Conservation (phyloP, 257 asterid genomes). For the Salvia splendens region DNA sequence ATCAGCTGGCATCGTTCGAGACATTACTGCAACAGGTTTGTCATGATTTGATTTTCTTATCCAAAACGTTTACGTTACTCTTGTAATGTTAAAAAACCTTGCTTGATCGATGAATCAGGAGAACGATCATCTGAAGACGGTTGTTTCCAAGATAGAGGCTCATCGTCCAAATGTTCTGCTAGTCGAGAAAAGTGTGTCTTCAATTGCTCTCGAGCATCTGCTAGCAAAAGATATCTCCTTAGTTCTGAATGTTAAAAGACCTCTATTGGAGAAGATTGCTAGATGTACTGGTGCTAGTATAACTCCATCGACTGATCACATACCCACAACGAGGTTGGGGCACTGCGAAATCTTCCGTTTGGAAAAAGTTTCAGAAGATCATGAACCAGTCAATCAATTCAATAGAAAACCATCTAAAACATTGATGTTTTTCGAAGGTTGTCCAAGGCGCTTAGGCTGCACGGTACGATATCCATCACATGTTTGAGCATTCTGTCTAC, state of each 20-base stretch:
- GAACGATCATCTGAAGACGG: constrained; percentile 73
- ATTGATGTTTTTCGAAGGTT: constrained; percentile 93
- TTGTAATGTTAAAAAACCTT: constrained; percentile 22
- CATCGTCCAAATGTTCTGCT: constrained; percentile 89
- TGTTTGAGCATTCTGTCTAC: background rate
- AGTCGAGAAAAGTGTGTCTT: constrained; percentile 90
- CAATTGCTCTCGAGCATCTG: constrained; percentile 82
- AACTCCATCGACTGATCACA: constrained; percentile 77
- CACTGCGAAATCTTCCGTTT: constrained; percentile 82
- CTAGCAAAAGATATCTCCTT: constrained; percentile 88
- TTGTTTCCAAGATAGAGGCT: constrained; percentile 84
- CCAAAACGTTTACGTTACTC: background rate
- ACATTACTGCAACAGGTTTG: constrained; percentile 80
- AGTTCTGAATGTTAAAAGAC: constrained; percentile 77
- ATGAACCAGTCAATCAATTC: constrained; percentile 64
- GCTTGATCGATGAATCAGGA: constrained; percentile 56
- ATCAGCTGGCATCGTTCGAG: constrained; percentile 88
- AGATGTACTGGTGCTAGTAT: constrained; percentile 87
- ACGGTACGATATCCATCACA: constrained; percentile 56
- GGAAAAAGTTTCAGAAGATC: constrained; percentile 78
- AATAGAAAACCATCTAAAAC: constrained; percentile 81
- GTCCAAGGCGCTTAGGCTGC: constrained; percentile 96
- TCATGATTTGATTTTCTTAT: constrained; percentile 5
- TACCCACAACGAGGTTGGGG: constrained; percentile 72
- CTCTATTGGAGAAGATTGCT: constrained; percentile 80